Base-by-base conservation (phyloP, 768 basidiomycete genomes). In the Paxillus involutus region DNA sequence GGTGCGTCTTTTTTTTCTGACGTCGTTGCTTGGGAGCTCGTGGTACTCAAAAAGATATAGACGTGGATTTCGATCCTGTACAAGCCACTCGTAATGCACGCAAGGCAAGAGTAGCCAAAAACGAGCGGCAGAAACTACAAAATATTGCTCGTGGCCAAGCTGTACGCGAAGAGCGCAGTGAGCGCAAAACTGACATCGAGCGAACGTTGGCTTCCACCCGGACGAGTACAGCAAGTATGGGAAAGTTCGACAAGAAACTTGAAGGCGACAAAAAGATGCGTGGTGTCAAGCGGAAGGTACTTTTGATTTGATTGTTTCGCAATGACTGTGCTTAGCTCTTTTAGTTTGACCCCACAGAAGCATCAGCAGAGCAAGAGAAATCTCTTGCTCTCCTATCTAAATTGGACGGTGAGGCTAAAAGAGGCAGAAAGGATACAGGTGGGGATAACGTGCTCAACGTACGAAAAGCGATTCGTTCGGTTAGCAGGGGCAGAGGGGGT, bases 151-250 rank as follows among this genome's bases (percentile, higher is more conserved):
- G 85, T 32, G 79, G 86, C 0, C 72, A 78, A 48, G 62, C 70
- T 0, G 59, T 71, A 42, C 51, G 54, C 39, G 61, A 73, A 6
- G 69, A 74, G 49, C 75, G 75, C 49, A 69, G 76, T 19, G 70
- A 78, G 44, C 84, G 90, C 21, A 92, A 93, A 72, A 61, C 67
- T 13, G 86, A 91, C 13, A 80, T 98, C 16, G 89, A 94, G 19
- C 78, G 79, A 53, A 87, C 88, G 2, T 75, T 97, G 24, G 84
- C 90, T 8, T 80, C 86, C 11, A 85, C 89, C 2, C 83, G 90
- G 55, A 75, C 77, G 29, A 94, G 94, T 56, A 99, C 97, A 0
- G 97, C 94, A 0, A 95, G 92, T 63, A 87, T 99, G 87, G 97
- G 97, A 59, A 87, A 82, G 62, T 99, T 97, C 63, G 96, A 98